Evolutionary conservation across 2,329 filamentous ascomycete species (phyloP), one percentile per base, ranked within the genome.

Genomic region (Cytospora mali): DNA sequence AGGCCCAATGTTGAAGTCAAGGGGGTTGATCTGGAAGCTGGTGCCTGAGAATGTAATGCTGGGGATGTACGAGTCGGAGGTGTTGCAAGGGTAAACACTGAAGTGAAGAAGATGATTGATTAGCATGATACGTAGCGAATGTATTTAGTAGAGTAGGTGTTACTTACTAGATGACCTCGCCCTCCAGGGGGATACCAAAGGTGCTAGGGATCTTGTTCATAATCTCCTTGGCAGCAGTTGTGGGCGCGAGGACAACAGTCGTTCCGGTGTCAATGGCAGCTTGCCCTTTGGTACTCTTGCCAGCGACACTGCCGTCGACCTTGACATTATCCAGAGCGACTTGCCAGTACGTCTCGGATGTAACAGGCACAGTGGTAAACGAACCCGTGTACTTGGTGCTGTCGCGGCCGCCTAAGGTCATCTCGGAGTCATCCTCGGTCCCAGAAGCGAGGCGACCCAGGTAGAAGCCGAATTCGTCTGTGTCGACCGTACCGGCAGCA

Each of bases 21-120:
- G 39, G 2, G 58, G 58, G 42, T 61, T 61, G 58, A 61, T 56
- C 35, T 55, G 42, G 58, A 61, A 61, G 52, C 58, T 61, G 29
- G 49, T 46, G 25, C 58, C 58, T 6, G 58, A 52, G 16, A 61
- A 61, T 31, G 55, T 42, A 18, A 61, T 50, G 5, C 52, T 53
- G 10, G 58, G 58, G 21, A 61, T 29, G 42, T 61, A 61, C 6
- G 28, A 29, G 16, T 49, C 51, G 14, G 58, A 50, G 5, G 58
- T 61, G 28, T 55, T 56, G 42, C 58, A 61, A 16, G 58, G 58
- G 52, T 50, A 61, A 6, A 61, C n/a, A 29, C 58, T 61, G 16
- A 25, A 52, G 6, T 33, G 18, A 9, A 29, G 21, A 35, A 27
- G 6, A 29, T 2, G n/a, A 11, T 39, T 6, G 49, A 21, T 61